Evolutionary conservation across 495 filamentous ascomycete species (phyloP).

Genomic region (Entonaema liquescens): DNA sequence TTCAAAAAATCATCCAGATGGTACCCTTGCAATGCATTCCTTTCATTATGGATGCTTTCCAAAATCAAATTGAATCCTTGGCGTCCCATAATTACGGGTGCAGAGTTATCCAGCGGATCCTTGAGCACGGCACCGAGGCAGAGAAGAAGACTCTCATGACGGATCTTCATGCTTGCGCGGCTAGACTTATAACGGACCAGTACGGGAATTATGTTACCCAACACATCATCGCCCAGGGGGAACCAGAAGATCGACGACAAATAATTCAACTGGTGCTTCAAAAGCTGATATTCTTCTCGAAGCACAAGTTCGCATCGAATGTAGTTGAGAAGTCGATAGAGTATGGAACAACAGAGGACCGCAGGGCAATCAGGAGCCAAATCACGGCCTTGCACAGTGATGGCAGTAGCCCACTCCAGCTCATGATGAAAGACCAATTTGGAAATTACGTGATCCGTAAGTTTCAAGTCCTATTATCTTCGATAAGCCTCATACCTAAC

Average conservation of each 20-base stretch:
- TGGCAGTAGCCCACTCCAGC: conserved; percentile 72
- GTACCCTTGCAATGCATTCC: conserved; percentile 83
- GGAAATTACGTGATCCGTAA: conserved; percentile 98
- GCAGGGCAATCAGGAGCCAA: conserved; percentile 72
- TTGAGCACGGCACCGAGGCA: conserved; percentile 81
- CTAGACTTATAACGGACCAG: conserved; percentile 81
- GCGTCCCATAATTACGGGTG: conserved; percentile 88
- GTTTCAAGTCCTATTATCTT: conserved; percentile 50
- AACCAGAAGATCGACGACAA: conserved; percentile 73
- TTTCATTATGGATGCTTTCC: conserved; percentile 89
- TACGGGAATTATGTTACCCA: conserved; percentile 98
- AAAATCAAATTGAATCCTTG: conserved; percentile 77
- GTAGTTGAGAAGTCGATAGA: conserved; percentile 96
- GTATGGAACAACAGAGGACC: conserved; percentile 73
- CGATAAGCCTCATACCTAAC: conserved; percentile 28
- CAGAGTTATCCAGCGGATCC: conserved; percentile 90
- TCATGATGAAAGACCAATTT: conserved; percentile 88
- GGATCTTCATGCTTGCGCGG: conserved; percentile 79
- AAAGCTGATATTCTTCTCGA: conserved; percentile 78
- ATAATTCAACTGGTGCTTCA: conserved; percentile 78
- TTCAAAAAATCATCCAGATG: conserved; percentile 93
- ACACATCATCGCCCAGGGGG: conserved; percentile 87
- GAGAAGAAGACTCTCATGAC: conserved; percentile 75
- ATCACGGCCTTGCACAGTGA: conserved; percentile 68
- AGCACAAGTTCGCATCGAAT: conserved; percentile 97